phyloP scores from a whole-genome alignment of 768 basidiomycete species.

The Naganishia onofrii region DNA sequence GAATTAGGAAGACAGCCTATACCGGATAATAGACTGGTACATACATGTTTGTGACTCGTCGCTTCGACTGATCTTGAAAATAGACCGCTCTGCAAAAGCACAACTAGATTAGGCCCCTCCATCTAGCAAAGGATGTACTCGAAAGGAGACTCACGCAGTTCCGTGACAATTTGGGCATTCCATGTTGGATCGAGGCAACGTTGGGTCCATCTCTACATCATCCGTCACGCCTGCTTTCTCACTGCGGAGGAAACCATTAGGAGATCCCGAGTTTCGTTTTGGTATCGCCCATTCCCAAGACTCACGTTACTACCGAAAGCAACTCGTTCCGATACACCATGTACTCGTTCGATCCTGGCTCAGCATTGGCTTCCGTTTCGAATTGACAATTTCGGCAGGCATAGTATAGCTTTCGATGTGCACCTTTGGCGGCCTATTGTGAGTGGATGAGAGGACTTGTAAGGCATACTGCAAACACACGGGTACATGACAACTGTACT shows the following conservation, averaged over 20 bases:
- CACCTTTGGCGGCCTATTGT: conserved; percentile 8
- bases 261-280: background rate
- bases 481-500: background rate
- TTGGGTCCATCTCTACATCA: conserved; percentile 83
- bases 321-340: conserved; percentile 85
- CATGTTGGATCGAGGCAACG: conserved; percentile 83
- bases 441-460: background rate
- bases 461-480: background rate
- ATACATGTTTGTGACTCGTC: conserved; percentile 70
- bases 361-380: conserved; percentile 12
- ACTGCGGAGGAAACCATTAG: conserved; percentile 55
- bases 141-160: conserved; percentile 65
- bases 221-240: conserved; percentile 90
- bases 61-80: conserved; percentile 95
- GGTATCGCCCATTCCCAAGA: conserved; percentile 16
- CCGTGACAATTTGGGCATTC: conserved; percentile 76
- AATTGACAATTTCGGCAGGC: conserved; percentile 31
- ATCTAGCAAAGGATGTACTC: background rate
- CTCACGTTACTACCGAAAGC: conserved; percentile 85
- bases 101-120: conserved; percentile 14
- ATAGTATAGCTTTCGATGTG: conserved; percentile 24
- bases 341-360: conserved; percentile 22
- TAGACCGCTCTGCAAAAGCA: conserved; percentile 70
- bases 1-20: background rate
- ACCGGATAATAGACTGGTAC: background rate